Conservation (phyloP, 73 alveolate genomes). For the Uronychia setigera region DNA sequence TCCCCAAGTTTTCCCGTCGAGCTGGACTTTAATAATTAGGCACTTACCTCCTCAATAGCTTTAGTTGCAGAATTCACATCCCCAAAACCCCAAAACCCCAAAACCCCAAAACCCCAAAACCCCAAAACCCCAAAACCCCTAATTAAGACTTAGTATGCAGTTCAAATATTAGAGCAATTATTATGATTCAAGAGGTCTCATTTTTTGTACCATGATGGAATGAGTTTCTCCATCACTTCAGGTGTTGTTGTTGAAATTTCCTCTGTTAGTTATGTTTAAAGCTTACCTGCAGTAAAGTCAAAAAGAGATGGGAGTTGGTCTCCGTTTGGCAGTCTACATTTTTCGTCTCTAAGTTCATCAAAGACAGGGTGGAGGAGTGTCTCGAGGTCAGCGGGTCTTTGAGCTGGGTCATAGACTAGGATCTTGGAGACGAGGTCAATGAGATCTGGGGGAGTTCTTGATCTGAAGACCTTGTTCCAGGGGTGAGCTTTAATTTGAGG, state of each 20-base stretch:
- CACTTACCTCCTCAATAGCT: too few relatives aligned
- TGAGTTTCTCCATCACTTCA: slow-evolving; percentile 42
- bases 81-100: too few relatives aligned
- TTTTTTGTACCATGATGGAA: slow-evolving; percentile 56
- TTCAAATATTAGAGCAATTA: too few relatives aligned
- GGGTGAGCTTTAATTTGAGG: slow-evolving; percentile 91
- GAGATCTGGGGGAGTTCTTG: slow-evolving; percentile 54
- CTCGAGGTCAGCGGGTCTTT: slow-evolving; percentile 74
- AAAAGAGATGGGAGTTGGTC: slow-evolving; percentile 35
- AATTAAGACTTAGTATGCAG: too few relatives aligned
- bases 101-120: too few relatives aligned
- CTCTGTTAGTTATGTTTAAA: too few relatives aligned
- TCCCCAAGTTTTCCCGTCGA: too few relatives aligned
- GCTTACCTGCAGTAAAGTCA: slow-evolving; percentile 35
- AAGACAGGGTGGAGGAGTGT: slow-evolving; percentile 82
- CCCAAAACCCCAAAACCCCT: too few relatives aligned
- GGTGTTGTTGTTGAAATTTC: slow-evolving; percentile 26
- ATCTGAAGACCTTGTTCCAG: slow-evolving; percentile 83
- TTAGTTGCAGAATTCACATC: too few relatives aligned
- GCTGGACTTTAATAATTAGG: too few relatives aligned
- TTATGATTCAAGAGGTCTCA: too few relatives aligned
- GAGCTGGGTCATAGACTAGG: slow-evolving; percentile 79
- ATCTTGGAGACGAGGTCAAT: slow-evolving; percentile 71
- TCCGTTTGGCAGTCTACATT: slow-evolving; percentile 71
- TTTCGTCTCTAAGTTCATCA: slow-evolving; percentile 85